A percentile compares a stretch with the other conserved stretches of the same genome.
Evolutionary conservation across 164 flowering plant genomes (phyloP).

Genomic region (Tinospora cordifolia): DNA sequence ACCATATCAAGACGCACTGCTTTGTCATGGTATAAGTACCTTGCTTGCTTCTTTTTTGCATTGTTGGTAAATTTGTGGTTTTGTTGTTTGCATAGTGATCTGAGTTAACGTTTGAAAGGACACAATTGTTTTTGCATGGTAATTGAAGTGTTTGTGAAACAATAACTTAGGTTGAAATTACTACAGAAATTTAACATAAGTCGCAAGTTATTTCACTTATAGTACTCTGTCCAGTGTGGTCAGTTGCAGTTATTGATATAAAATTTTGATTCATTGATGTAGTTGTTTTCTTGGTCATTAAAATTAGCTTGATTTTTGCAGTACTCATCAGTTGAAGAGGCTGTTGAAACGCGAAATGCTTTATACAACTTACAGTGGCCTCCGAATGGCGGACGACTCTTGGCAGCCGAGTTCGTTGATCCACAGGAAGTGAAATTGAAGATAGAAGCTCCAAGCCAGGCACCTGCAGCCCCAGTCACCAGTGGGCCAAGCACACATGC

Average conservation of each 20-base stretch:
- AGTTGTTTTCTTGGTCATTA: neutral
- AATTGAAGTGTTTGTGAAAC: too few species aligned
- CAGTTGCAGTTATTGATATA: neutral
- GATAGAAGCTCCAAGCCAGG: constrained; percentile 9
- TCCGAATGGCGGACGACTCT: constrained; percentile 72
- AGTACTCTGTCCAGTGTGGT: neutral
- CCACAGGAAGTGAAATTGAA: constrained; percentile 62
- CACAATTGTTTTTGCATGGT: neutral
- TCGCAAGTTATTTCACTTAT: too few species aligned
- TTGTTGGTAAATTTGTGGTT: neutral
- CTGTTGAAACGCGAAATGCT: constrained; percentile 74
- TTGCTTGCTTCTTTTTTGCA: neutral
- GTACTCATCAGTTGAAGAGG: constrained; percentile 88
- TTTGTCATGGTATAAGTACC: constrained; percentile 55
- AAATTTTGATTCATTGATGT: constrained; percentile 13
- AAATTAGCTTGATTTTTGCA: constrained; percentile 24
- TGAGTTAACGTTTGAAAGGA: neutral
- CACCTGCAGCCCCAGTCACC: constrained; percentile 11
- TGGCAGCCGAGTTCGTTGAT: constrained; percentile 84
- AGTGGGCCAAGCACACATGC: constrained; percentile 12
- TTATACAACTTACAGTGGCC: constrained; percentile 94
- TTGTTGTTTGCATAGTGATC: neutral
- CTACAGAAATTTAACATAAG: too few species aligned
- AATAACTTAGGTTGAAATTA: too few species aligned
- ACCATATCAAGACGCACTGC: constrained; percentile 97